phyloP scores from a whole-genome alignment of 345 rosid species.

The Eucalyptus coolabah region DNA sequence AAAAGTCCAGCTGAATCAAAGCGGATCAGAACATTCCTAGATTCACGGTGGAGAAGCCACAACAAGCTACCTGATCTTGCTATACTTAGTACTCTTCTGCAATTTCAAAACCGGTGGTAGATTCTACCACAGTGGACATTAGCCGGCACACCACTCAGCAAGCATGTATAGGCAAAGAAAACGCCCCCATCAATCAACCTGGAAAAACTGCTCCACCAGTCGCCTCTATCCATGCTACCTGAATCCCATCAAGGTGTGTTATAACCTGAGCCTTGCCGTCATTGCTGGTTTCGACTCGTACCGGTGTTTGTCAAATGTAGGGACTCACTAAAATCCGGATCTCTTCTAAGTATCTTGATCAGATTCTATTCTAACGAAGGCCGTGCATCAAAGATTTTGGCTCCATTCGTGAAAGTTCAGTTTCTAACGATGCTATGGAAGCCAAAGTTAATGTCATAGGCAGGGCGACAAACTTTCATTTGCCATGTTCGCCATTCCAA shows the following conservation, averaged over 20 bases:
- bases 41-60: not conserved
- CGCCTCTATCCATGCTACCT: slow-evolving; percentile 19
- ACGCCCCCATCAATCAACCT: not conserved
- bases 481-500: rapidly evolving
- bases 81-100: not conserved
- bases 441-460: not conserved
- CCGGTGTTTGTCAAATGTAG: not conserved
- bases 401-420: not conserved
- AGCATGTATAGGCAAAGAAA: not conserved
- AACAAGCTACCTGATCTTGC: not conserved
- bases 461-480: not conserved
- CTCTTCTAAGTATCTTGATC: not conserved
- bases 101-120: not conserved
- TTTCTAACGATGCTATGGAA: not conserved
- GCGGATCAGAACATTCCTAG: not conserved
- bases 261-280: slow-evolving; percentile 35
- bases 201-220: slow-evolving; percentile 45
- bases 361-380: not conserved
- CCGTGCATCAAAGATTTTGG: not conserved
- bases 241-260: slow-evolving; percentile 41
- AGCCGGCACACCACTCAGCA: not conserved
- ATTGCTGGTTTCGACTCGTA: slow-evolving; percentile 7
- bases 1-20: not conserved
- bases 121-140: not conserved
- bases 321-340: not conserved